phyloP scores from a whole-genome alignment of 371 early-diverging fungal genomes.

The Saksenaea oblongispora region DNA sequence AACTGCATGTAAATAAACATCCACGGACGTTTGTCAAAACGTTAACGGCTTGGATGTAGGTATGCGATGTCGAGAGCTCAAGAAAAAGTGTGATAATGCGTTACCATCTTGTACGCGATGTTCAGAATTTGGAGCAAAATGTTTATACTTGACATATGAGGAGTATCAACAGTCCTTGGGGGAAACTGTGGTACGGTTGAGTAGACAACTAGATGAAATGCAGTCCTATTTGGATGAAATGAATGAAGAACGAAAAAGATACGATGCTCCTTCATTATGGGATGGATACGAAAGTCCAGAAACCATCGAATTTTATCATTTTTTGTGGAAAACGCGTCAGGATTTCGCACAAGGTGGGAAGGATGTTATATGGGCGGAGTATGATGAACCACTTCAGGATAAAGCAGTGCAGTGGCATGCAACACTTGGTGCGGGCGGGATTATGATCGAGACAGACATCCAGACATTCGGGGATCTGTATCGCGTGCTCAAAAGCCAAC shows the following conservation, averaged over 20 bases:
- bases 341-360: neutral
- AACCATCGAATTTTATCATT: constrained; percentile 4
- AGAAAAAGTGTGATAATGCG: constrained; percentile 8
- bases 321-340: constrained; percentile 4
- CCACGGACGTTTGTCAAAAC: neutral
- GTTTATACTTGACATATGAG: constrained; percentile 6
- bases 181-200: constrained; percentile 2
- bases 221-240: neutral
- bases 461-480: constrained; percentile 5
- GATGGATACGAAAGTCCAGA: constrained; percentile 5
- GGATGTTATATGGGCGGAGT: neutral
- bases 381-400: neutral
- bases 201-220: constrained; percentile 3
- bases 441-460: constrained; percentile 7
- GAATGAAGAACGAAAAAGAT: neutral
- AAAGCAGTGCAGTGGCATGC: constrained; percentile 5
- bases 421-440: constrained; percentile 1
- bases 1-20: constrained; percentile 2
- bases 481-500: constrained; percentile 9
- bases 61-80: constrained; percentile 11
- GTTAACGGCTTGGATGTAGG: constrained; percentile 7
- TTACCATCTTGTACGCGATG: constrained; percentile 7
- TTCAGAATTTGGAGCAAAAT: constrained; percentile 8
- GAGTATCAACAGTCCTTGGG: constrained; percentile 7
- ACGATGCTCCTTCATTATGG: neutral